Evolutionary conservation across 2,329 filamentous ascomycete species (phyloP), one percentile per base, ranked within the genome.

Genomic region (Colletotrichum australisinense): DNA sequence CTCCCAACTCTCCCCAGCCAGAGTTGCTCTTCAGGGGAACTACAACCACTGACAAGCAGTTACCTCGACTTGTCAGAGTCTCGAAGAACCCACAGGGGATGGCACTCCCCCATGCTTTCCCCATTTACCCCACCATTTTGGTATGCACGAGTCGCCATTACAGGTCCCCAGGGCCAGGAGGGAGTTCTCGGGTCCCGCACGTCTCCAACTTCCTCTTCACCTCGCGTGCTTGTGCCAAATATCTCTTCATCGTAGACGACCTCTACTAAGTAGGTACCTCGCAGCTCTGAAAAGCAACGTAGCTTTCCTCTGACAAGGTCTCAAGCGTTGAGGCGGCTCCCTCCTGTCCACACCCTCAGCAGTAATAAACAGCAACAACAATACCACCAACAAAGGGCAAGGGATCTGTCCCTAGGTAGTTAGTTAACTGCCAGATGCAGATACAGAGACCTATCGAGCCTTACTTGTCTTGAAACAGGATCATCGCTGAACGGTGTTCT

Each of bases 101-200:
- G 58, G 28, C 53, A 28, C 60, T 56, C 49, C 60, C 70, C 59
- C 53, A 55, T 69, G 71, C 46, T 72, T 71, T 63, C 71, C 71
- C 71, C 71, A 73, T 72, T 52, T 72, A 74, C 68, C 72, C 72
- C 72, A 72, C 72, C 72, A 74, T 68, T 63, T 49, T 72, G 52
- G 57, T 62, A 74, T 42, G 65, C 69, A 38, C 56, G 60, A 53
- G 60, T 53, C 49, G 14, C 60, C 35, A 24, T 38, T 35, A 30
- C 16, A 14, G 58, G 22, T 42, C 22, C n/a, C 30, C 16, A 42
- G 14, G 38, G 38, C 38, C 38, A 32, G 35, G 32, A n/a, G 32
- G 35, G 32, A n/a, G 32, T 59, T n/a, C 30, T 22, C 57, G 32
- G 57, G 57, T 59, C 57, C 57, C 57, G 57, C 57, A 42, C 57